Evolutionary conservation across 345 rosid genomes (phyloP).

Genomic region (Raphanus raphanistrum): DNA sequence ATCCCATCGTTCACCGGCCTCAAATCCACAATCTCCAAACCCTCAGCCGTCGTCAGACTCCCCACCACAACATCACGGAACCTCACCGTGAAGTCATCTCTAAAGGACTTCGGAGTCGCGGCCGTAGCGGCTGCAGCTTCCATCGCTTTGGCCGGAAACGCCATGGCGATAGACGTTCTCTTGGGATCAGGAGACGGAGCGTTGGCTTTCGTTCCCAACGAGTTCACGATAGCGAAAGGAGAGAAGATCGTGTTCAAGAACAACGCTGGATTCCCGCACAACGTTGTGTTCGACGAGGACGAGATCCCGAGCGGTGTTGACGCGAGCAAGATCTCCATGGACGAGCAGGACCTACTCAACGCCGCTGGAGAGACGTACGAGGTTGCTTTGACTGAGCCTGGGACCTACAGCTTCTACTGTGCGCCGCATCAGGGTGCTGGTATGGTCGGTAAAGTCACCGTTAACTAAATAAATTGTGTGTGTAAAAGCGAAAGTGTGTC

Average conservation of each 20-base stretch:
- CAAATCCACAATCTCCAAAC: conserved; percentile 52
- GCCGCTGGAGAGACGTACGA: conserved; percentile 67
- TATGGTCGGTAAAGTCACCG: conserved; percentile 91
- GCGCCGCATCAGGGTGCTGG: conserved; percentile 98
- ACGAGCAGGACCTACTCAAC: conserved; percentile 68
- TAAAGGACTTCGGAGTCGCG: conserved; percentile 35
- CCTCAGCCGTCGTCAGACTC: conserved; percentile 40
- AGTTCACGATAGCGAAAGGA: conserved; percentile 62
- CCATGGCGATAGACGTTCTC: conserved; percentile 74
- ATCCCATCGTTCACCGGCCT: conserved; percentile 83
- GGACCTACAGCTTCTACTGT: conserved; percentile 80
- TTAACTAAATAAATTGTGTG: conserved; percentile 47
- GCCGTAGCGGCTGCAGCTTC: conserved; percentile 41
- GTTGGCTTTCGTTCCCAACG: conserved; percentile 65
- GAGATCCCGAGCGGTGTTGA: conserved; percentile 90
- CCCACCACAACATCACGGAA: conserved; percentile 13
- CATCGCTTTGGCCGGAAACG: conserved; percentile 72
- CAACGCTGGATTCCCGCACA: conserved; percentile 97
- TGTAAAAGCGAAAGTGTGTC: not conserved
- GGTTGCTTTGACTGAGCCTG: conserved; percentile 78
- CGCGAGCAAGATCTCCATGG: conserved; percentile 80
- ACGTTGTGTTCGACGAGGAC: conserved; percentile 86
- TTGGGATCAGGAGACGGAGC: conserved; percentile 76
- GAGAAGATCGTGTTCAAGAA: conserved; percentile 94
- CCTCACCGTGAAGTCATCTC: conserved; percentile 36